phyloP scores from a whole-genome alignment of 768 basidiomycete species.

The Hemileccinum impolitum region DNA sequence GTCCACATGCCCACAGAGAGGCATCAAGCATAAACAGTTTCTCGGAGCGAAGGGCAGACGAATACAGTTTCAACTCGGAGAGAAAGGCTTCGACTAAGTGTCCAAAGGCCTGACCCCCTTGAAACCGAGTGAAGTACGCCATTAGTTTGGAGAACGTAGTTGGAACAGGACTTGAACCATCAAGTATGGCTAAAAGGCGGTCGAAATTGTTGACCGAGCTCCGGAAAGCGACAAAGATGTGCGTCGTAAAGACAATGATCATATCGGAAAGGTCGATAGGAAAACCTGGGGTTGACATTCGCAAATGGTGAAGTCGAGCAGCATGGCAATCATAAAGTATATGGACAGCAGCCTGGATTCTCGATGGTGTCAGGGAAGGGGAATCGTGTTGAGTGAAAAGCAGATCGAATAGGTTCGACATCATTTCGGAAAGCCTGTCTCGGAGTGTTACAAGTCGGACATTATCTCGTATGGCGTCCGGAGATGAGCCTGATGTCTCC shows the following conservation, averaged over 20 bases:
- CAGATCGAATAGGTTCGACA: conserved; percentile 23
- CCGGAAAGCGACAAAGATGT: conserved; percentile 15
- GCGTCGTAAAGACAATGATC: conserved; percentile 19
- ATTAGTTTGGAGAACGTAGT: conserved; percentile 31
- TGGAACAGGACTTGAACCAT: conserved; percentile 27
- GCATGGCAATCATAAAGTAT: conserved; percentile 25
- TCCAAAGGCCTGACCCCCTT: conserved; percentile 5
- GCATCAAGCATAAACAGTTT: conserved; percentile 43
- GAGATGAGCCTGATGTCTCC: background rate
- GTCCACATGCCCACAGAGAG: conserved; percentile 50
- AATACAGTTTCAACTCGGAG: conserved; percentile 22
- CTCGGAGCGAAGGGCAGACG: conserved; percentile 30
- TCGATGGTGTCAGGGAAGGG: conserved; percentile 2
- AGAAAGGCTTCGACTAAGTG: conserved; percentile 25
- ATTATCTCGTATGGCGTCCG: background rate
- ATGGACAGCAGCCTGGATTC: conserved; percentile 16
- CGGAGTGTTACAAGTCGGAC: conserved; percentile 7
- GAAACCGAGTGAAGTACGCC: conserved; percentile 14
- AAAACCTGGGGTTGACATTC: conserved; percentile 3
- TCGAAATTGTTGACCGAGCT: conserved; percentile 4
- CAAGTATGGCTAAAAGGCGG: conserved; percentile 24
- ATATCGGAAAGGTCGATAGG: conserved; percentile 24
- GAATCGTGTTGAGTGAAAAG: conserved; percentile 10
- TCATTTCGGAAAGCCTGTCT: conserved; percentile 19
- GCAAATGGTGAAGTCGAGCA: conserved; percentile 18